Percentiles rank a stretch among this genome's conserved stretches.
phyloP scores from a whole-genome alignment of 345 rosid species.

The Rhodomyrtus tomentosa region DNA sequence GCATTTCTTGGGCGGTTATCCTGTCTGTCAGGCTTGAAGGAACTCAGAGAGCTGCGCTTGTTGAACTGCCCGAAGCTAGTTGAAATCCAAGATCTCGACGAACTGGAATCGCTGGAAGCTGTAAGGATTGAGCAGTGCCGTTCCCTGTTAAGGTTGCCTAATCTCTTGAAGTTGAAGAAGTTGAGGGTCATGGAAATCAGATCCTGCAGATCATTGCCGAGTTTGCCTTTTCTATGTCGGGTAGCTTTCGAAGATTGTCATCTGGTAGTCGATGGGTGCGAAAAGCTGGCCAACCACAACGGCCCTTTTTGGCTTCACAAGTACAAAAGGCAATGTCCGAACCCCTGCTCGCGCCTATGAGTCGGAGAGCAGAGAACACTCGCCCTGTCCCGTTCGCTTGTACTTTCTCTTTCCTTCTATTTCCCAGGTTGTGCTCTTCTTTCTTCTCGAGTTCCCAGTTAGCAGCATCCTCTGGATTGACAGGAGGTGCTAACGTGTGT shows the following conservation, averaged over 20 bases:
- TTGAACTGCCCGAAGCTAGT: neutral
- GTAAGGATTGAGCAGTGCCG: neutral
- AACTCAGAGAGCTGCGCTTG: neutral
- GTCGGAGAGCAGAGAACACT: too few relatives aligned
- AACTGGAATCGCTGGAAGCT: neutral
- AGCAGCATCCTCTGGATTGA: too few relatives aligned
- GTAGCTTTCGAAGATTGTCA: neutral
- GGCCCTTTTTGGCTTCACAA: neutral
- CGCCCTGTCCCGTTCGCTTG: too few relatives aligned
- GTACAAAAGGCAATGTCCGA: too few relatives aligned
- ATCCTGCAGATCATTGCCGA: neutral
- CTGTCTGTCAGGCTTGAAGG: neutral
- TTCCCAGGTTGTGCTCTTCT: too few relatives aligned
- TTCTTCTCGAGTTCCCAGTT: too few relatives aligned
- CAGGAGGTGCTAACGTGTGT: too few relatives aligned
- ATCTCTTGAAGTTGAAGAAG: neutral
- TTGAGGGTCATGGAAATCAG: neutral
- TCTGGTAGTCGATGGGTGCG: neutral
- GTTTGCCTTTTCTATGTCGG: neutral
- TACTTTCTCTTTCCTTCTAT: neutral
- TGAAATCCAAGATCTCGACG: neutral
- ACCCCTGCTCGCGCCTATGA: too few relatives aligned
- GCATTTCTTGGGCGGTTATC: neutral
- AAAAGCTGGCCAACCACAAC: neutral
- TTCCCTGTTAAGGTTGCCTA: neutral